Evolutionary conservation across 1,284 basidiomycete species (phyloP).

Genomic region (Anthracocystis panici-leucophaei): DNA sequence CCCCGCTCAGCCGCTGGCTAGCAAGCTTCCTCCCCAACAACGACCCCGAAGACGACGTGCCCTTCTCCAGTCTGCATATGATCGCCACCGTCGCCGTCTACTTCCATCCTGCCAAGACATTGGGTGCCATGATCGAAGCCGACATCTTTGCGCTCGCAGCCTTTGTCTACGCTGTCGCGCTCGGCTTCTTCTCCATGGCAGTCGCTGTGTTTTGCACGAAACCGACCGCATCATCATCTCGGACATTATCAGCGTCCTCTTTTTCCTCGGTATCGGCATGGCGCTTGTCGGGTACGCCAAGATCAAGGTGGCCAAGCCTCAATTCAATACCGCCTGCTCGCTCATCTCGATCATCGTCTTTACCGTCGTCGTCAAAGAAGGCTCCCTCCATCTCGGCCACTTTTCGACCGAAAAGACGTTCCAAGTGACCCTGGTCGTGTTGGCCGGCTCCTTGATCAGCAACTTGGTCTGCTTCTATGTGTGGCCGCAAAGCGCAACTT

Average conservation of each 20-base stretch:
- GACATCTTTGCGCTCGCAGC: constrained; percentile 82
- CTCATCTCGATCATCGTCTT: constrained; percentile 59
- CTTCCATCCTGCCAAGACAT: constrained; percentile 77
- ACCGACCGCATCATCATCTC: constrained; percentile 72
- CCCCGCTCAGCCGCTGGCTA: constrained; percentile 70
- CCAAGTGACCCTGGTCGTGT: constrained; percentile 76
- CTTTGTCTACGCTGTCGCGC: constrained; percentile 78
- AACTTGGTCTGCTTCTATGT: constrained; percentile 85
- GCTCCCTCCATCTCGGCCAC: constrained; percentile 76
- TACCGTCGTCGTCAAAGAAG: constrained; percentile 83
- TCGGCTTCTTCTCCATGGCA: constrained; percentile 80
- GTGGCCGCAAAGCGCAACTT: constrained; percentile 86
- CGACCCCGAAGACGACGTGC: constrained; percentile 55
- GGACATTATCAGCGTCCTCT: constrained; percentile 72
- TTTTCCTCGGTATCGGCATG: constrained; percentile 82
- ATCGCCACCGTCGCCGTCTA: constrained; percentile 83
- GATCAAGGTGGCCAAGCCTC: constrained; percentile 87
- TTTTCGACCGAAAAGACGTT: constrained; percentile 68
- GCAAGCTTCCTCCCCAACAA: constrained; percentile 59
- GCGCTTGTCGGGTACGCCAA: constrained; percentile 86
- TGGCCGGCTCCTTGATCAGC: constrained; percentile 81
- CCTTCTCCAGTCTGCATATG: constrained; percentile 81
- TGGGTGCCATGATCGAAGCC: constrained; percentile 90
- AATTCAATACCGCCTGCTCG: constrained; percentile 84
- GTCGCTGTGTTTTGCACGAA: constrained; percentile 68